A percentile compares a stretch with the other conserved stretches of the same genome.
phyloP scores from a whole-genome alignment of 2,329 filamentous ascomycete species.

The Alternaria metachromatica region DNA sequence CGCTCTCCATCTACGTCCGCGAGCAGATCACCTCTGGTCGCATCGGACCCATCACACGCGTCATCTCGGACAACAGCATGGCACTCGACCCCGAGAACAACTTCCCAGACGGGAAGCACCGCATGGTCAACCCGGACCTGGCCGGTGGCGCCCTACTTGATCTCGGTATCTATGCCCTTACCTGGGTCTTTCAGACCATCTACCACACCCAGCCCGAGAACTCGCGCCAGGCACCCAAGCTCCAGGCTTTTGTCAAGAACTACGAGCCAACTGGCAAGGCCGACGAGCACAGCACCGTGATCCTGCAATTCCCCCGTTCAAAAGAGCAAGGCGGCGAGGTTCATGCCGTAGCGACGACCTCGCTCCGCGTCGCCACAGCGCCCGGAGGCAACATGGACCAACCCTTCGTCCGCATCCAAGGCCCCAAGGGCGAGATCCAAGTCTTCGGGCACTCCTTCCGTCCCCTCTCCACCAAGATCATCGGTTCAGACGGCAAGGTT shows the following conservation, averaged over 20 bases:
- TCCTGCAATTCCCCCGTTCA: constrained; percentile 74
- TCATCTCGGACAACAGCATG: constrained; percentile 65
- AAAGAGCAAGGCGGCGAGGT: constrained; percentile 60
- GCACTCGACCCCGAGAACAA: constrained; percentile 66
- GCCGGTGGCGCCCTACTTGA: constrained; percentile 85
- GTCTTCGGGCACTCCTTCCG: constrained; percentile 75
- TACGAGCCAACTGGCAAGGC: constrained; percentile 75
- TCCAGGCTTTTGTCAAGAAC: constrained; percentile 71
- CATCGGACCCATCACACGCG: constrained; percentile 63
- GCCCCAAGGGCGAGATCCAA: constrained; percentile 81
- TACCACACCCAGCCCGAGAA: constrained; percentile 76
- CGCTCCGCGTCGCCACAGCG: constrained; percentile 58
- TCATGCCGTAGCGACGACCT: constrained; percentile 71
- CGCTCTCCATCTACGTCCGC: constrained; percentile 76
- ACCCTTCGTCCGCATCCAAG: constrained; percentile 79
- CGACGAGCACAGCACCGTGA: constrained; percentile 79
- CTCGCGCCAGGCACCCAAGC: constrained; percentile 70
- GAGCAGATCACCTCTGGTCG: constrained; percentile 66
- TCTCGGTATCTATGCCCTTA: constrained; percentile 85
- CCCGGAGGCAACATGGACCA: constrained; percentile 62
- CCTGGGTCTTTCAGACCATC: constrained; percentile 88
- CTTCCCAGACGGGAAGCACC: constrained; percentile 60
- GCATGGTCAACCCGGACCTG: constrained; percentile 83
- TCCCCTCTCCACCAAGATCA: constrained; percentile 69
- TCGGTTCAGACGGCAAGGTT: constrained; percentile 59